Evolutionary conservation across 1,284 basidiomycete genomes (phyloP).

Genomic region (Ustilago shanxiensis): DNA sequence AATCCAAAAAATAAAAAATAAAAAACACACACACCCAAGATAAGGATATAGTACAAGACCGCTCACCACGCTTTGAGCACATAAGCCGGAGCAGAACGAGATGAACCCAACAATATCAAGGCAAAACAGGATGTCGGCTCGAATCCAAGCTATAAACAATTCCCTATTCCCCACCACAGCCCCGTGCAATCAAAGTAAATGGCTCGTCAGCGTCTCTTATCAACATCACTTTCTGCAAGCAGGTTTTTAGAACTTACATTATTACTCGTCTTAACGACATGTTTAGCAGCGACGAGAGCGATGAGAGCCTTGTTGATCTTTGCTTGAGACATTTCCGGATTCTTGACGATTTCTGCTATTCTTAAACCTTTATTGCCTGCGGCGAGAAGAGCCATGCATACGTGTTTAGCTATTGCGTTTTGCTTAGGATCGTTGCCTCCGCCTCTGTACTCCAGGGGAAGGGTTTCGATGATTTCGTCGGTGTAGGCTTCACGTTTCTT

Average conservation of each 20-base stretch:
- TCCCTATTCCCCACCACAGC: slow-evolving; percentile 42
- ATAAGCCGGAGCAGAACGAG: background rate
- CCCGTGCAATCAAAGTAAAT: no score
- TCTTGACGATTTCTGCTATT: slow-evolving; percentile 80
- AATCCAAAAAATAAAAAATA: no score
- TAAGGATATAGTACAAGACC: background rate
- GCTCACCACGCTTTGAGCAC: background rate
- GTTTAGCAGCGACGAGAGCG: slow-evolving; percentile 87
- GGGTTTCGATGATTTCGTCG: slow-evolving; percentile 77
- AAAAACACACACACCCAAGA: no score
- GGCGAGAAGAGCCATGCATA: slow-evolving; percentile 64
- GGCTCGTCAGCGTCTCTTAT: no score
- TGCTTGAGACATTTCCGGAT: slow-evolving; percentile 86
- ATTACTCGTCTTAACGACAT: slow-evolving; percentile 77
- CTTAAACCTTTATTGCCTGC: slow-evolving; percentile 57
- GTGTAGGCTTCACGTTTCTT: slow-evolving; percentile 73
- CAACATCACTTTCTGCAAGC: no score
- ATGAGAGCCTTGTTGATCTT: slow-evolving; percentile 93
- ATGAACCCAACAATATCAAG: slow-evolving; percentile 20
- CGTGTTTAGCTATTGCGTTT: slow-evolving; percentile 58
- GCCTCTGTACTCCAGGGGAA: slow-evolving; percentile 86
- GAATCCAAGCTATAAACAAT: slow-evolving; percentile 65
- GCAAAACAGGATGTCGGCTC: slow-evolving; percentile 50
- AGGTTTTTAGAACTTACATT: no score
- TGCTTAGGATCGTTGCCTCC: slow-evolving; percentile 78